Evolutionary conservation across 1,139 yeast species (phyloP).

Genomic region (Suhomyces atakaporum): DNA sequence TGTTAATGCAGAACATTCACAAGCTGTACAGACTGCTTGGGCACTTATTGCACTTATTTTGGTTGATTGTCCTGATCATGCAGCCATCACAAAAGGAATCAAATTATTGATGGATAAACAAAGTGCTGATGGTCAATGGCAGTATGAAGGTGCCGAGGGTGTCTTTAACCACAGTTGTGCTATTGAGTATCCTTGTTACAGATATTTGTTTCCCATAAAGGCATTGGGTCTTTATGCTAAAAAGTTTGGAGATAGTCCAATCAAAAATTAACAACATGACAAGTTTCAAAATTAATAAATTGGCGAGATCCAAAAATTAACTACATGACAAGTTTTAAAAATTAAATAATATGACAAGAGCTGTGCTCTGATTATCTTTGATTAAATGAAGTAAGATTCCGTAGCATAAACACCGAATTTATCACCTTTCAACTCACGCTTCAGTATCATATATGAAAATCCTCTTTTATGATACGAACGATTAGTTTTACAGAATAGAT

Average conservation of each 20-base stretch:
- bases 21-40: conserved; percentile 94
- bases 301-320: too few relatives aligned
- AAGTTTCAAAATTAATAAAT: too few relatives aligned
- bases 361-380: not conserved
- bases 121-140: conserved; percentile 78
- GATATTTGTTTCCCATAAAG: conserved; percentile 86
- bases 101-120: conserved; percentile 69
- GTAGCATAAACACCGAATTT: too few relatives aligned
- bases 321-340: too few relatives aligned
- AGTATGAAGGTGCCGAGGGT: conserved; percentile 85
- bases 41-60: conserved; percentile 77
- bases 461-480: too few relatives aligned
- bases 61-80: conserved; percentile 75
- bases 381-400: too few relatives aligned
- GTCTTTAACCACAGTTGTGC: conserved; percentile 92
- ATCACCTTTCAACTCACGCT: too few relatives aligned
- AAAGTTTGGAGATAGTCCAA: conserved; percentile 28
- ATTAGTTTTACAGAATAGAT: too few relatives aligned
- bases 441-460: too few relatives aligned
- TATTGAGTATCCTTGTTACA: conserved; percentile 93
- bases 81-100: conserved; percentile 65
- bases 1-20: conserved; percentile 58
- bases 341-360: not conserved
- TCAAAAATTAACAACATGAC: not conserved
- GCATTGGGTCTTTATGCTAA: conserved; percentile 79